These are phyloP conservation scores for Boletus vermiculosoides DNA, from an alignment of 768 basidiomycete species.

Conservation along the genomic window DNA sequence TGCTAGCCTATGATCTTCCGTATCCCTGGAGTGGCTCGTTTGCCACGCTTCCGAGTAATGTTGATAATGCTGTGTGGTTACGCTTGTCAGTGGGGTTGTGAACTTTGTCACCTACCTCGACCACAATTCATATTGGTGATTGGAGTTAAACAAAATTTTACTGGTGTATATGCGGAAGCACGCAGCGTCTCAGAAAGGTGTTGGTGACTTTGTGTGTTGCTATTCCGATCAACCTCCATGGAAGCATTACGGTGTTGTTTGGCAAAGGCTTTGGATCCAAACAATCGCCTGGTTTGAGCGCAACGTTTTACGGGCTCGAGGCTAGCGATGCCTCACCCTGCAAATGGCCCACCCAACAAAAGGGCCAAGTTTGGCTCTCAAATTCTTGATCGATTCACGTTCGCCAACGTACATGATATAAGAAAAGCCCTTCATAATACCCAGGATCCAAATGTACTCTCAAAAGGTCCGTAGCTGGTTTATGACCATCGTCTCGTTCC, in stretches of 20 bases:
- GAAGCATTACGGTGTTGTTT: constrained; percentile 9
- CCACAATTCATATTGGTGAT: too few species aligned
- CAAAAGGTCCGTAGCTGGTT: constrained; percentile 22
- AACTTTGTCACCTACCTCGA: too few species aligned
- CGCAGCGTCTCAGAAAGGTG: too few species aligned
- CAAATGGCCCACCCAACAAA: constrained; percentile 19
- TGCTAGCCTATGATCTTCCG: too few species aligned
- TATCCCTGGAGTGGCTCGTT: too few species aligned
- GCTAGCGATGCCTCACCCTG: constrained; percentile 16
- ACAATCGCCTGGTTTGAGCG: constrained; percentile 11
- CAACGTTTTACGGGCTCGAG: neutral
- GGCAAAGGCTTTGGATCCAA: constrained; percentile 29
- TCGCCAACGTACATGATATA: constrained; percentile 26
- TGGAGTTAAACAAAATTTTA: too few species aligned
- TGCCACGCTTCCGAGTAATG: too few species aligned
- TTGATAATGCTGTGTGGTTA: too few species aligned
- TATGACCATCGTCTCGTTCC: neutral
- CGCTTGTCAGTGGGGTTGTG: too few species aligned
- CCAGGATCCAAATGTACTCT: constrained; percentile 14
- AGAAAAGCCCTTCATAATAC: constrained; percentile 13
- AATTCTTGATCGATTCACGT: constrained; percentile 7
- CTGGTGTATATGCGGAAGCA: too few species aligned
- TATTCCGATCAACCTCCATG: neutral
- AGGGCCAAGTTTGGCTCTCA: constrained; percentile 20
- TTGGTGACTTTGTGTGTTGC: too few species aligned